phyloP scores from a whole-genome alignment of 345 rosid genomes.

The Hypericum androsaemum region DNA sequence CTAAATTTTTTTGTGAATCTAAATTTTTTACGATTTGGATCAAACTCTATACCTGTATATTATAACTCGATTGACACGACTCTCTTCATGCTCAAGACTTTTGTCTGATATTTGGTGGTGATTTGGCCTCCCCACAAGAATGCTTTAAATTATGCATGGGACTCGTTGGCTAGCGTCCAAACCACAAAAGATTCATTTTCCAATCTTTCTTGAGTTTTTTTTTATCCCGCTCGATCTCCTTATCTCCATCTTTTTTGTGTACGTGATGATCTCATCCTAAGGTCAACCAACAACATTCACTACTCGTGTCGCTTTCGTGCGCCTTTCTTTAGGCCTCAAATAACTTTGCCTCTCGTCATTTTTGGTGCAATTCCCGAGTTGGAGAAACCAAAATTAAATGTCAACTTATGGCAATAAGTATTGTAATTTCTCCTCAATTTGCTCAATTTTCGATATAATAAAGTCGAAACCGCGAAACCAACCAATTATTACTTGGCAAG shows the following conservation, averaged over 20 bases:
- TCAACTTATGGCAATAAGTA: no score
- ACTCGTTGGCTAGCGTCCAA: slow-evolving; percentile 9
- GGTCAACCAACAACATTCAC: slow-evolving; percentile 23
- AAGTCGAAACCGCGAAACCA: no score
- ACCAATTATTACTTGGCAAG: no score
- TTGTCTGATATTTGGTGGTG: slow-evolving; percentile 17
- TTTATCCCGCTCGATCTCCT: slow-evolving; percentile 6
- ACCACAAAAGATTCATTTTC: slow-evolving; percentile 1
- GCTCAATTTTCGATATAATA: no score
- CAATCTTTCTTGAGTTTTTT: neutral
- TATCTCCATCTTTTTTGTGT: slow-evolving; percentile 12
- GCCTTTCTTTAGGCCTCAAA: neutral
- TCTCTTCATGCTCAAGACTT: slow-evolving; percentile 30
- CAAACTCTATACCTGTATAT: no score
- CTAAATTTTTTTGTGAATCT: no score
- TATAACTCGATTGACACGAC: neutral
- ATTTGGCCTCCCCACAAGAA: slow-evolving; percentile 23
- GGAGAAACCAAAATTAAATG: no score
- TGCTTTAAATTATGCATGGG: slow-evolving; percentile 13
- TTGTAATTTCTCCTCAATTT: no score
- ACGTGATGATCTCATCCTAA: slow-evolving; percentile 14
- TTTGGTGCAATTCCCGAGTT: neutral
- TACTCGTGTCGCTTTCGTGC: slow-evolving; percentile 20
- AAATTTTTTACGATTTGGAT: no score
- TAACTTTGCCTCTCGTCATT: neutral